Base-by-base conservation (phyloP, 2,329 filamentous ascomycete species). In the Pyrenophora seminiperda region DNA sequence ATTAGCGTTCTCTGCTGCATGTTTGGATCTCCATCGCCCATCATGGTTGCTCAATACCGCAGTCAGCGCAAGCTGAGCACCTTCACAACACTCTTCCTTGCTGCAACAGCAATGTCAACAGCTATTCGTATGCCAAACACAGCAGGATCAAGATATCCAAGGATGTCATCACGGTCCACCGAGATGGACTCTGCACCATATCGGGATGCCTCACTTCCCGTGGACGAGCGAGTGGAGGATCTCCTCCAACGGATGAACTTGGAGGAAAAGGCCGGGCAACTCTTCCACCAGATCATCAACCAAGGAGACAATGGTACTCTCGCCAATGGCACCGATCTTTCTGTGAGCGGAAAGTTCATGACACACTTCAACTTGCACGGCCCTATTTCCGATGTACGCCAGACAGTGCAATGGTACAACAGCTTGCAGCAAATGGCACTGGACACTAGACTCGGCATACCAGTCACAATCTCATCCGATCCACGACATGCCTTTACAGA, bases 301-400 rank as follows among this genome's bases (percentile, higher is more conserved):
- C 57, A 64, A 33, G 70, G 70, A 1, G 45, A 60, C 5, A 73
- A 75, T 37, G 70, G 66, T 7, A 71, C 70, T 5, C 44, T 74
- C 7, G 50, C 54, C 5, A 70, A 68, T 34, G 59, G 54, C 7
- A 75, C 73, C 0, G 65, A 70, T 0, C 66, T 66, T 22, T 57
- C 70, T 47, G 61, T 77, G 14, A 60, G 62, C 14, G 63, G 70
- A 14, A 73, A 74, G 39, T 49, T 70, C 47, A 73, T 73, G 36
- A 77, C 77, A 1, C 79, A 81, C 36, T 80, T 80, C 64, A 81
- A 77, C 45, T 58, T 78, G 0, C 75, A 75, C 4, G 79, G 75
- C 14, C 70, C 73, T 5, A 75, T 83, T 20, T 55, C 58, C 6
- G 72, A 78, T 44, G 72, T 75, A 2, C 59, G 61, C 7, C 38